Base-by-base conservation (phyloP, 768 basidiomycete genomes). In the Psilocybe cubensis region DNA sequence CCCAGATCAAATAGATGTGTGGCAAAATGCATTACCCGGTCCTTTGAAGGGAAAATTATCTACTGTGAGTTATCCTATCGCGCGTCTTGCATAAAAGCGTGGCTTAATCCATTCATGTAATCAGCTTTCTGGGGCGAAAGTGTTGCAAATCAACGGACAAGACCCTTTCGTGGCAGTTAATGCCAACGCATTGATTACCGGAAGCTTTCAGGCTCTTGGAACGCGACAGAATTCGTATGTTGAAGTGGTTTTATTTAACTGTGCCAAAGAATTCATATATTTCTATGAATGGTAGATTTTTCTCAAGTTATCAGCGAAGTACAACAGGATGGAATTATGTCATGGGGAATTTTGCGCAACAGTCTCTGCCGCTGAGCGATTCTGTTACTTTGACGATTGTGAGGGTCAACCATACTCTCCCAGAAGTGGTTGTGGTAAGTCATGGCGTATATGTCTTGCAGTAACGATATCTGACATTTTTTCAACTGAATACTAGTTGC, bases 331-430 rank as follows among this genome's bases (percentile, higher is more conserved):
- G 79, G 78, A 68, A 67, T 18, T 80, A 80, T 49, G 61, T 72
- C 55, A 70, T 83, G 74, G 81, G 79, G 24, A 81, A 84, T 55
- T 87, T 86, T 62, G 85, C 83, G 1, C 78, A 80, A 58, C 76
- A 80, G 54, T 72, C 77, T 3, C 80, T 83, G 20, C 85, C 86
- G 11, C 66, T 84, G n/a, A 69, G 63, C 31, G 84, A 86, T 62
- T 70, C 68, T 0, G 83, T 79, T 17, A 70, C 70, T 0, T 66
- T 86, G 48, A 80, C 76, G 1, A 73, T 86, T 24, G 72, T 77
- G 52, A 76, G 77, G 7, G 60, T 74, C 24, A 74, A 76, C 18
- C 59, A 73, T 40, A 76, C 61, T 25, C 38, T 57, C 2, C 71
- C 73, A 23, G 83, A 84, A 29, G 79, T 73, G 3, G 65, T 86